A percentile compares a stretch with the other conserved stretches of the same genome.
phyloP scores from a whole-genome alignment of 345 rosid species.

The Syzygium aromaticum region DNA sequence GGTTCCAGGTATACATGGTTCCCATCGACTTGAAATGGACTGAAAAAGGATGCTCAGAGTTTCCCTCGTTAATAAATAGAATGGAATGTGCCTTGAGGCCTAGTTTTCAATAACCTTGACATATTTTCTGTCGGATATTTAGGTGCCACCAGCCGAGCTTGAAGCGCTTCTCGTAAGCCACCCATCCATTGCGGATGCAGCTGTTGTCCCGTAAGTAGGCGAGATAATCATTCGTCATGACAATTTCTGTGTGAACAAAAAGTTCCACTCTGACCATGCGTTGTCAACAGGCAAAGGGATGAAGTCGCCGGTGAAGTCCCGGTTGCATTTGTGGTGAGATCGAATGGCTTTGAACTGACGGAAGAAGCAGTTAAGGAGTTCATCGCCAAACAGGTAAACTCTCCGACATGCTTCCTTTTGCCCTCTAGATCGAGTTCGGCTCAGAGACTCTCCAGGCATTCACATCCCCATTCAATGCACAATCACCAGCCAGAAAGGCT shows the following conservation, averaged over 20 bases:
- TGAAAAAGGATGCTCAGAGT: neutral
- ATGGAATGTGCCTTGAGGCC: neutral
- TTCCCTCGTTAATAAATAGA: neutral
- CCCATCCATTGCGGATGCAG: conserved; percentile 72
- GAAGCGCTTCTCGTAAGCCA: conserved; percentile 69
- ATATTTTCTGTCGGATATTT: neutral
- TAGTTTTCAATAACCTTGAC: neutral
- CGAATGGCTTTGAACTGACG: conserved; percentile 42
- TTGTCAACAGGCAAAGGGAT: conserved; percentile 47
- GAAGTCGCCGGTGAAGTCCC: conserved; percentile 93
- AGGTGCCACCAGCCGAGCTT: conserved; percentile 97
- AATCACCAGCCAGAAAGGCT: neutral
- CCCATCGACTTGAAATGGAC: neutral
- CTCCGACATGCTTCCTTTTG: neutral
- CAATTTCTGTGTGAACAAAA: too few species aligned
- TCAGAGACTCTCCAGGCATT: neutral
- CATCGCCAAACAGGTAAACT: conserved; percentile 62
- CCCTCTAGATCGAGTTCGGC: neutral
- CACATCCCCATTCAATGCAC: neutral
- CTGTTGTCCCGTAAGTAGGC: conserved; percentile 80
- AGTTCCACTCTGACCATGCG: neutral
- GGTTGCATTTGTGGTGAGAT: conserved; percentile 77
- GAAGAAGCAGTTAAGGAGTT: conserved; percentile 68
- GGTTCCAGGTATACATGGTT: conserved; percentile 54
- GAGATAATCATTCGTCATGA: neutral